phyloP scores from a whole-genome alignment of 495 filamentous ascomycete species.

The Beverwykella pulmonaria region DNA sequence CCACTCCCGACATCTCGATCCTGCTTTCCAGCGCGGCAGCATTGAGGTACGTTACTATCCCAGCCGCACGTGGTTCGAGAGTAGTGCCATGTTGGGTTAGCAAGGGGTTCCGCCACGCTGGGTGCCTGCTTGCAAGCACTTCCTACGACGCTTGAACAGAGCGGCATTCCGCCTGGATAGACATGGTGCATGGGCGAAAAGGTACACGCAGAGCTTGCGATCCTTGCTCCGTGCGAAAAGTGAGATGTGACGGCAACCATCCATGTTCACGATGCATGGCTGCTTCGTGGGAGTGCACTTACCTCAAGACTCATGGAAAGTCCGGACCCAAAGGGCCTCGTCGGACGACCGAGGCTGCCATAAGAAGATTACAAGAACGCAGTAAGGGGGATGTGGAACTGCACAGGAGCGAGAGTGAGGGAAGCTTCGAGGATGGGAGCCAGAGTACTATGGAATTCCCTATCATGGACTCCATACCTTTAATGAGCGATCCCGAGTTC shows the following conservation, averaged over 20 bases:
- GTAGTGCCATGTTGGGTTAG: neutral
- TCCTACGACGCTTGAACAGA: neutral
- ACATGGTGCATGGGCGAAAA: slow-evolving; percentile 22
- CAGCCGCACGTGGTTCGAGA: neutral
- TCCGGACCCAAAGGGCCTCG: slow-evolving; percentile 33
- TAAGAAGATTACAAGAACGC: slow-evolving; percentile 16
- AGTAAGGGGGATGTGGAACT: slow-evolving; percentile 3
- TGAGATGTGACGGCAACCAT: slow-evolving; percentile 27
- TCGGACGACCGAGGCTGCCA: slow-evolving; percentile 23
- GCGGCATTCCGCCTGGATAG: neutral
- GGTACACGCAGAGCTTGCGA: slow-evolving; percentile 30
- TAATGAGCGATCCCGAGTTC: neutral
- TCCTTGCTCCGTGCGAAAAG: slow-evolving; percentile 34
- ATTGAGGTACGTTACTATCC: neutral
- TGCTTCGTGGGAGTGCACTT: slow-evolving; percentile 31
- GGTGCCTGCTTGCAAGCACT: slow-evolving; percentile 7
- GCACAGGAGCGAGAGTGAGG: slow-evolving; percentile 19
- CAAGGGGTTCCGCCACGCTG: slow-evolving; percentile 9
- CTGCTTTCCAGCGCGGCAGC: neutral
- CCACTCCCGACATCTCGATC: neutral
- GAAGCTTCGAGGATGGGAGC: slow-evolving; percentile 24
- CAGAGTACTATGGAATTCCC: slow-evolving; percentile 17
- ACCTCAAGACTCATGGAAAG: slow-evolving; percentile 27
- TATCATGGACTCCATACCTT: slow-evolving; percentile 13
- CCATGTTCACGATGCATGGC: slow-evolving; percentile 28